Base-by-base conservation (phyloP, 2,329 filamentous ascomycete genomes). In the Metarhizium brunneum region DNA sequence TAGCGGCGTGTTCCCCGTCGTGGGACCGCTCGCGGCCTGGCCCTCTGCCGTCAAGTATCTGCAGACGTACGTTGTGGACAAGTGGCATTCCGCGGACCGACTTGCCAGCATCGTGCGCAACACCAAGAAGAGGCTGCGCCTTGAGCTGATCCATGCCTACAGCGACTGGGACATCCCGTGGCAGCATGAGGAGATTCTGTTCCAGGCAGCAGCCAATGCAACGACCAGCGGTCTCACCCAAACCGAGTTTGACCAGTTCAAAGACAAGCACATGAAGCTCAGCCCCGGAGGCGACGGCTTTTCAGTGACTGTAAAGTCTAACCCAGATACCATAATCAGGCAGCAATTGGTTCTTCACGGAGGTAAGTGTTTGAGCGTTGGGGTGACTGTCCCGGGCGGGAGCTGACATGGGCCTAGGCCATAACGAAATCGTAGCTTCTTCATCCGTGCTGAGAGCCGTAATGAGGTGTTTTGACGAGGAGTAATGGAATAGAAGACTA, bases 141-240 rank as follows among this genome's bases (percentile, higher is more conserved):
- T 96, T 20, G 84, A 81, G 47, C 73, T 96, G 47, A 73, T 97
- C 2, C 92, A 96, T 64, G 88, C 91, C 16, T 79, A 80, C 54
- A 83, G 96, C 64, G 92, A 97, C 67, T 74, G 75, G 57, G 90
- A 96, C 62, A 96, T 97, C 57, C 85, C 88, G 0, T 92, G 83
- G 73, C 78, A 74, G 1, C 85, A 91, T 64, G 83, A 84, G 47
- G 80, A 86, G 62, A 76, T 75, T 60, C 70, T 89, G 1, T 90
- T 88, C 65, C 73, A 73, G 35, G 76, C 79, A 0, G 81, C 84
- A 0, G 80, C 80, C 2, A 77, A 76, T 54, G 80, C 81, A 48
- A 75, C 76, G 2, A 66, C 73, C 2, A 68, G 67, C 6, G 63
- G 64, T 0, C 53, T 73, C 8, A 69, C 70, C 35, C 67, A 72